Conservation (phyloP, 805 yeast species). For the Aciculoconidium aculeatum region DNA sequence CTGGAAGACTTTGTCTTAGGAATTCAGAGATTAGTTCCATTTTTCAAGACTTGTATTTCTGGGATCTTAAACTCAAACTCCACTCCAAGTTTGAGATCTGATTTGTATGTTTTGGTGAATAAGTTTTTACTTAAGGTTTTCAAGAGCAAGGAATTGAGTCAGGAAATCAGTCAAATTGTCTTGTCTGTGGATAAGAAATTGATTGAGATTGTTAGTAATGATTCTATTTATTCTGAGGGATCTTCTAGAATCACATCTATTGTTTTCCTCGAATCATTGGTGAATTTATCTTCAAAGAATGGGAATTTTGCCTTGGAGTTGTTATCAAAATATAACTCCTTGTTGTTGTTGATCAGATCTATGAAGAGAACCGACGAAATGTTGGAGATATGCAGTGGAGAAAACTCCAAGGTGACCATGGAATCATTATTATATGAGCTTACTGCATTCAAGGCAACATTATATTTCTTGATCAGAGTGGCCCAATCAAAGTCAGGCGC, state of each 20-base stretch:
- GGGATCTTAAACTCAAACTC: slow-evolving; percentile 71
- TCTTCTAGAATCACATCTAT: slow-evolving; percentile 69
- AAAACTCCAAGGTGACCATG: slow-evolving; percentile 33
- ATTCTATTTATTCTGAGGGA: slow-evolving; percentile 76
- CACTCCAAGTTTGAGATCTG: slow-evolving; percentile 64
- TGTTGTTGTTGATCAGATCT: slow-evolving; percentile 60
- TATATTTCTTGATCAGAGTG: slow-evolving; percentile 64
- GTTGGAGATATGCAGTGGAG: slow-evolving; percentile 30
- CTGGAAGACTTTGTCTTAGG: slow-evolving; percentile 18
- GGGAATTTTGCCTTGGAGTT: slow-evolving; percentile 51
- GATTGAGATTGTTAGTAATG: slow-evolving; percentile 63
- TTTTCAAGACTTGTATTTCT: slow-evolving; percentile 67
- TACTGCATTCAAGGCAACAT: slow-evolving; percentile 67
- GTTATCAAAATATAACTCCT: slow-evolving; percentile 59
- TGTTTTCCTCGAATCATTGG: slow-evolving; percentile 62
- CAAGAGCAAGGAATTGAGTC: slow-evolving; percentile 34
- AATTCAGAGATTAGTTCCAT: slow-evolving; percentile 52
- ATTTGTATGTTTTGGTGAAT: slow-evolving; percentile 69
- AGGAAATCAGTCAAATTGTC: slow-evolving; percentile 48
- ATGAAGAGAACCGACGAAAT: slow-evolving; percentile 66
- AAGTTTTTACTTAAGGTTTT: slow-evolving; percentile 53
- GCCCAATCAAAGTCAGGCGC: slow-evolving; percentile 80
- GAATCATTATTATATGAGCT: slow-evolving; percentile 64
- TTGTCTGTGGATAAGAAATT: slow-evolving; percentile 55
- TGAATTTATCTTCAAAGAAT: slow-evolving; percentile 48